Conservation (phyloP, 1,284 basidiomycete genomes). For the Ganoderma meredithae region DNA sequence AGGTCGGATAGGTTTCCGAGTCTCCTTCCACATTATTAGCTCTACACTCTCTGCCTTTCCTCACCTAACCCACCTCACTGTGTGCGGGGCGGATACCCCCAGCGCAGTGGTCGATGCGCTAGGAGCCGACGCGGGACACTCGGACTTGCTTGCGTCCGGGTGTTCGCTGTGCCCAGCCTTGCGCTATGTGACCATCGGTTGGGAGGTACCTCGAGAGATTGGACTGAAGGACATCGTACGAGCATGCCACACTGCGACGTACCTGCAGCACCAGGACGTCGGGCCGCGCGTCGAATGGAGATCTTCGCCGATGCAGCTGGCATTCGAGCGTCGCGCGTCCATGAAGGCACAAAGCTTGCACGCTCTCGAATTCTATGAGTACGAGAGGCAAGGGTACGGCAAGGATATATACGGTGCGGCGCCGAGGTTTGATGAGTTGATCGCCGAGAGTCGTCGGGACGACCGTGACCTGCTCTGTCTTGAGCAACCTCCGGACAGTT, state of each 20-base stretch:
- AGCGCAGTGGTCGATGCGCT: background rate
- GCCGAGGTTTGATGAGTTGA: background rate
- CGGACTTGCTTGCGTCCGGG: background rate
- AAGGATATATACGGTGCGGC: background rate
- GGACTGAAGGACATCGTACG: background rate
- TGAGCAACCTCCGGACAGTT: background rate
- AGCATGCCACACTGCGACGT: background rate
- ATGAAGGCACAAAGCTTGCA: background rate
- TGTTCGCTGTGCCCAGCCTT: background rate
- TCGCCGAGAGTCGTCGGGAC: background rate
- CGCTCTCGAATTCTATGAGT: background rate
- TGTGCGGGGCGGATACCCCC: background rate
- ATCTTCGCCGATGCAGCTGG: background rate
- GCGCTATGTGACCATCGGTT: background rate
- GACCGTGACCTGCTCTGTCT: background rate
- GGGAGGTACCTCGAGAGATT: background rate
- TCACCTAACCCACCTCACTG: slow-evolving; percentile 1
- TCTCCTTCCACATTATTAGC: background rate
- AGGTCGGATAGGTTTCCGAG: background rate
- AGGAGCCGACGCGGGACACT: background rate
- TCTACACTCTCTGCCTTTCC: background rate
- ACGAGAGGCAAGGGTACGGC: background rate
- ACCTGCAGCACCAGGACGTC: background rate
- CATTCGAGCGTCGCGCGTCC: background rate
- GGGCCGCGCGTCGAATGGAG: background rate